Conservation (phyloP, 345 rosid genomes). For the Pistacia vera region DNA sequence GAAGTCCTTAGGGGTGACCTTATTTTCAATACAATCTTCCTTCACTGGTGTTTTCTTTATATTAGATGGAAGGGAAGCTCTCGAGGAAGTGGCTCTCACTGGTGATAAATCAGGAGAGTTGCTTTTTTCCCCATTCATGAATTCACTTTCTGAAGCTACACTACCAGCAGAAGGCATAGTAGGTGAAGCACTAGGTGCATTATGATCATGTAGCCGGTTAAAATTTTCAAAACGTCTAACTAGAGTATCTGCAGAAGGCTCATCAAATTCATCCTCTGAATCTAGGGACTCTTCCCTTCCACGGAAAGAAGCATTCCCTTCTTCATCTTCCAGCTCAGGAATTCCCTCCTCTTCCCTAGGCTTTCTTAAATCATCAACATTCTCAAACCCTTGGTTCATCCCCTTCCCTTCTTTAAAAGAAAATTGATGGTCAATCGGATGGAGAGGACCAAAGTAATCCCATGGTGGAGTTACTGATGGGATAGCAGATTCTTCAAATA, state of each 20-base stretch:
- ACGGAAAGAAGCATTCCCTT: conserved; percentile 54
- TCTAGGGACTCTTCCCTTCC: conserved; percentile 60
- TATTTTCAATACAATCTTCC: conserved; percentile 52
- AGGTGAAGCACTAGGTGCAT: conserved; percentile 38
- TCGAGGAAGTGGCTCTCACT: conserved; percentile 44
- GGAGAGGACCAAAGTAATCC: conserved; percentile 84
- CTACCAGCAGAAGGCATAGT: conserved; percentile 36
- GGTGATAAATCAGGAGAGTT: conserved; percentile 82
- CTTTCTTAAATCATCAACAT: conserved; percentile 50
- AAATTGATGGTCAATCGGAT: conserved; percentile 62
- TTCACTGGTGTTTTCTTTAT: conserved; percentile 48
- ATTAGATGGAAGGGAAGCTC: conserved; percentile 31
- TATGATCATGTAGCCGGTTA: conserved; percentile 56
- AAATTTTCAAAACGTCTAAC: conserved; percentile 78
- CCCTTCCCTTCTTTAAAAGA: conserved; percentile 57
- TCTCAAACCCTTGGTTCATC: conserved; percentile 35
- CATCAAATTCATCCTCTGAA: conserved; percentile 80
- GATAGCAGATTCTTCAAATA: conserved; percentile 50
- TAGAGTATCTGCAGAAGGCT: conserved; percentile 60
- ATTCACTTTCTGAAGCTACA: conserved; percentile 55
- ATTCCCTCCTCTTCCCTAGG: conserved; percentile 61
- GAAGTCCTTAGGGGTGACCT: conserved; percentile 73
- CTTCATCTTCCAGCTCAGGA: conserved; percentile 69
- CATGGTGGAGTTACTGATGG: conserved; percentile 68
- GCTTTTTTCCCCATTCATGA: conserved; percentile 49